Percentiles rank a stretch among this genome's conserved stretches.
Conservation (phyloP, 768 basidiomycete genomes). For the Russula foetens region DNA sequence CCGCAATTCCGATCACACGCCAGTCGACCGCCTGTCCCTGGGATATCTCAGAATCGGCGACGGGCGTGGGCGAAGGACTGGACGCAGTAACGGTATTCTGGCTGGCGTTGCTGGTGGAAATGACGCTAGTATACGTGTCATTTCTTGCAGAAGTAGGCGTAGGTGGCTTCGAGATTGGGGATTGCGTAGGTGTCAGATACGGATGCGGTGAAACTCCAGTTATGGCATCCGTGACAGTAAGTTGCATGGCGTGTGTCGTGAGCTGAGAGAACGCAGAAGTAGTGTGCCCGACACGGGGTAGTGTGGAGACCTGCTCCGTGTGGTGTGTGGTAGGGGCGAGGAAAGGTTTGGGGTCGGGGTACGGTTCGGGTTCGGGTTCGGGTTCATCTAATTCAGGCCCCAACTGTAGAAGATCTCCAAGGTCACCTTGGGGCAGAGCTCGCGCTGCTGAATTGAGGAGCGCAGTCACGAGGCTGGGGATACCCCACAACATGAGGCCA, state of each 20-base stretch:
- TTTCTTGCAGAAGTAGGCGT: neutral
- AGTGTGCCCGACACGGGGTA: neutral
- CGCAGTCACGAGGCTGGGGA: neutral
- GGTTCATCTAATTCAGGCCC: constrained; percentile 6
- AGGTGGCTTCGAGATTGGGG: neutral
- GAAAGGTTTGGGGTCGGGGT: neutral
- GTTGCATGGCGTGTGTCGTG: neutral
- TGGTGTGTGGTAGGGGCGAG: neutral
- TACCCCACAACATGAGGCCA: neutral
- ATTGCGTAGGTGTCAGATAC: neutral
- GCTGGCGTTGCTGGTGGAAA: neutral
- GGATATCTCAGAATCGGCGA: neutral
- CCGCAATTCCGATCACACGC: constrained; percentile 63
- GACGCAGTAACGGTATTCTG: neutral
- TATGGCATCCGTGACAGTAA: neutral
- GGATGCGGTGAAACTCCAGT: neutral
- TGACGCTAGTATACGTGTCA: neutral
- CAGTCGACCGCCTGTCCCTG: constrained; percentile 32
- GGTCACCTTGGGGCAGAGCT: constrained; percentile 8
- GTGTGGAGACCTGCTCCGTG: constrained; percentile 17
- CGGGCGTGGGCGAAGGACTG: neutral
- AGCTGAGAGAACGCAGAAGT: neutral
- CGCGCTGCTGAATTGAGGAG: neutral
- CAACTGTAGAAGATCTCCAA: constrained; percentile 2
- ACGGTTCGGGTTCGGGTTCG: no score